Evolutionary conservation across 345 rosid genomes (phyloP), one percentile per base, ranked within the genome.

Genomic region (Mallotus nudiflorus): DNA sequence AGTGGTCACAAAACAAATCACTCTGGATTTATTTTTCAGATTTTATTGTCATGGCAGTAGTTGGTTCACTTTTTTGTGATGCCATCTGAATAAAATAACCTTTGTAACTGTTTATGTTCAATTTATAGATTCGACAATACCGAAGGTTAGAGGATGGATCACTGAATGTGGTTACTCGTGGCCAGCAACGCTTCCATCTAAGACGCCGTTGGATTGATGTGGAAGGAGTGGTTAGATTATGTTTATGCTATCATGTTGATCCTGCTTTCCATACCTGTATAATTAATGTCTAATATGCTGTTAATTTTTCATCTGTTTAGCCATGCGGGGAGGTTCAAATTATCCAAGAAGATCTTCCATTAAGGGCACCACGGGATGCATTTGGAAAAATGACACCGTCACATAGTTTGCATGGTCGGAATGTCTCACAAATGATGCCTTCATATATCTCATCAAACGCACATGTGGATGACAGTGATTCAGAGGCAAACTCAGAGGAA

Each of bases 301-400:
- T 51, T 49, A 52, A 27, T 28, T 75, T 67, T 65, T 73, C 28
- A 18, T 24, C 31, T 68, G 70, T 74, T 51, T 76, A 95, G 99
- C 88, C 88, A 63, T 87, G 85, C 69, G 98, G 96, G 66, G 98
- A 95, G 85, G 84, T 86, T 68, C 96, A 88, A 75, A 90, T 95
- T 72, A 81, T 90, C 35, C 88, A 92, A 69, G 99, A 95, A 85
- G 91, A 89, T 81, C 62, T 76, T 62, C 94, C 99, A 48, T 59
- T 89, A 67, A 90, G 96, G 85, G 80, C 89, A 53, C 98, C 98
- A 6, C 78, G 69, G 69, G 96, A 84, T 84, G 96, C 86, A 33
- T 77, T 80, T 85, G 92, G 88, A 66, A 85, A 84, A 67, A 75
- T 87, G 80, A 77, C 74, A 53, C 86, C 90, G 7, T 48, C 85